Base-by-base conservation (phyloP, 2,329 filamentous ascomycete species). In the Diplocarpon mali region DNA sequence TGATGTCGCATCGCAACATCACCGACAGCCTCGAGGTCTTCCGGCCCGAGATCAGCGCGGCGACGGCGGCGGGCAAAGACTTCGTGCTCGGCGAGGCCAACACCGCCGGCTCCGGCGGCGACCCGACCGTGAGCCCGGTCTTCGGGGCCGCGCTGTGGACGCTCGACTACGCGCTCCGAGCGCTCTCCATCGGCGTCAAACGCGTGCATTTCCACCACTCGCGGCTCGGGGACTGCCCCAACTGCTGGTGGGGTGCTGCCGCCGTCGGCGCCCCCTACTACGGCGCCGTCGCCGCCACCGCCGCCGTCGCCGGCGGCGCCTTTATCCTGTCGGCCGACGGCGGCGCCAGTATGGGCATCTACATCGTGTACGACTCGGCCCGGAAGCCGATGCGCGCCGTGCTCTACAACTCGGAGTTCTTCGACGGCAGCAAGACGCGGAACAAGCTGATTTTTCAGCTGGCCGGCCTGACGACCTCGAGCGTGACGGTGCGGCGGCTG, bases 11-110 rank as follows among this genome's bases (percentile, higher is more conserved):
- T 36, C 47, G 38, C 27, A 42, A 35, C 3, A 60, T 59, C n/a
- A 40, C 45, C 3, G 51, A 38, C n/a, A 55, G 59, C 30, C 38
- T 59, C 15, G 42, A 27, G 1, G 35, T 42, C 8, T 56, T 57
- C 38, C 48, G 44, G 8, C 46, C 46, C 0, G 57, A 60, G 36
- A 42, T 55, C 1, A 48, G 50, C n/a, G 55, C 58, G 29, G 51
- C 56, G 0, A 46, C 32, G 11, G 36, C 38, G 1, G 39, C 46
- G 15, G 55, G 56, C 1, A 58, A 56, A 35, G 54, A 58, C 12
- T 60, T 59, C 36, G 57, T 60, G 1, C 42, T 60, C 4, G 56
- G 57, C 2, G 58, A 60, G 35, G 60, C 57, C 7, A 60, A 60
- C 28, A 58, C 64, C 43, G 57, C 57, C 1, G 54, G 53, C 31